These are phyloP conservation scores for Russula griseocarnosa DNA, from an alignment of 768 basidiomycete species.

Conservation along the genomic window DNA sequence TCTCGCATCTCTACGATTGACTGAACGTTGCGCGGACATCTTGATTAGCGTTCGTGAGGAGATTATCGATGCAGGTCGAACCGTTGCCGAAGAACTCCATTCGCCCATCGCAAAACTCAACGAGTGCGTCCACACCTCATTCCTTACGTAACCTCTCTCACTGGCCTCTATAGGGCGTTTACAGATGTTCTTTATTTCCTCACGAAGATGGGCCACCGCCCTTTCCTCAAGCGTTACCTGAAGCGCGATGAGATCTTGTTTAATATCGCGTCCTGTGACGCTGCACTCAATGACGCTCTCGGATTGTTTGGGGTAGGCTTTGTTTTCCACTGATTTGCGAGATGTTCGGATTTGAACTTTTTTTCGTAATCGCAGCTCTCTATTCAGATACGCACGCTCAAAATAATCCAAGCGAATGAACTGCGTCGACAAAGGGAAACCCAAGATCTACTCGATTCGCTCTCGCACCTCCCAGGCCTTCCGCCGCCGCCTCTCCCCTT, in stretches of 20 bases:
- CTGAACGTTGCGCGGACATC: slow-evolving; percentile 66
- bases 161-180: slow-evolving; percentile 39
- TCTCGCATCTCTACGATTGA: slow-evolving; percentile 62
- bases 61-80: slow-evolving; percentile 53
- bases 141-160: slow-evolving; percentile 9
- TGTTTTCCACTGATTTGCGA: background rate
- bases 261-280: slow-evolving; percentile 50
- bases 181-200: slow-evolving; percentile 47
- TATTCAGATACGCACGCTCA: slow-evolving; percentile 52
- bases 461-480: slow-evolving; percentile 27
- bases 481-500: slow-evolving; percentile 7
- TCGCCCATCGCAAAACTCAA: slow-evolving; percentile 50
- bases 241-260: slow-evolving; percentile 64
- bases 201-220: slow-evolving; percentile 54
- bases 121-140: slow-evolving; percentile 39
- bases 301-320: slow-evolving; percentile 51
- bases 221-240: slow-evolving; percentile 76
- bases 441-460: slow-evolving; percentile 36
- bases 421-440: slow-evolving; percentile 37
- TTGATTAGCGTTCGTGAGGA: slow-evolving; percentile 62
- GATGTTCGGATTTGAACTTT: background rate
- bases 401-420: slow-evolving; percentile 45
- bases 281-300: slow-evolving; percentile 51
- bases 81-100: slow-evolving; percentile 47
- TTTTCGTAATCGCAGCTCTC: slow-evolving; percentile 36